These are phyloP conservation scores for Cornus kousa DNA, from an alignment of 148 eudicot species.

Conservation along the genomic window DNA sequence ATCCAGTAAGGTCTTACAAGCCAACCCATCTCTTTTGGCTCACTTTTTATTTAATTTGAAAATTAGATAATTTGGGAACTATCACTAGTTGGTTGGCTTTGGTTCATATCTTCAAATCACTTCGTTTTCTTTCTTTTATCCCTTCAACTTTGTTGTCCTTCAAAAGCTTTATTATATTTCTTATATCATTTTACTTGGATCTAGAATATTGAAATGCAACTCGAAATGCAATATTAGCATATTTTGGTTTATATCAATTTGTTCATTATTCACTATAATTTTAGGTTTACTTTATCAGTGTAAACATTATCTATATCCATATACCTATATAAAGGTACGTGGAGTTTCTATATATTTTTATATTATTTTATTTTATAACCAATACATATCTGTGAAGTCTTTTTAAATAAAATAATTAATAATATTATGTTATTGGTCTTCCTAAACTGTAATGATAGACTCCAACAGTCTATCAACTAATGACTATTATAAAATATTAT, in stretches of 20 bases:
- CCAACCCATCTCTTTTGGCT: constrained; percentile 5
- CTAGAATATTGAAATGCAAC: neutral
- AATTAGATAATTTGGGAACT: constrained; percentile 4
- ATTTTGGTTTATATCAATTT: neutral
- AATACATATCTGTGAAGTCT: no score
- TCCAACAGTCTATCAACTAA: no score
- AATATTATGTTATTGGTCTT: no score
- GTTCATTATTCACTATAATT: no score
- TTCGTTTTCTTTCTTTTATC: neutral
- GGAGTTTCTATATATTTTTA: no score
- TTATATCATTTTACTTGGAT: neutral
- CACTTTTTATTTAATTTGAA: neutral
- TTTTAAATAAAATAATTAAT: no score
- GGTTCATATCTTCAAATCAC: constrained; percentile 4
- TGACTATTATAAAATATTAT: no score
- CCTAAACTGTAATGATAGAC: no score
- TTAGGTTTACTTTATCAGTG: no score
- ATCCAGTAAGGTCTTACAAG: constrained; percentile 52
- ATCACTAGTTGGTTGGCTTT: neutral
- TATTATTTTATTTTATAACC: no score
- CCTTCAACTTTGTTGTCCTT: neutral
- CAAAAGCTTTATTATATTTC: constrained; percentile 10
- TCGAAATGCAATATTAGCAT: neutral
- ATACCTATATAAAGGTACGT: no score
- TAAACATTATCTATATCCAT: no score